Base-by-base conservation (phyloP, 1,284 basidiomycete genomes). In the Coniferiporia sulphurascens region DNA sequence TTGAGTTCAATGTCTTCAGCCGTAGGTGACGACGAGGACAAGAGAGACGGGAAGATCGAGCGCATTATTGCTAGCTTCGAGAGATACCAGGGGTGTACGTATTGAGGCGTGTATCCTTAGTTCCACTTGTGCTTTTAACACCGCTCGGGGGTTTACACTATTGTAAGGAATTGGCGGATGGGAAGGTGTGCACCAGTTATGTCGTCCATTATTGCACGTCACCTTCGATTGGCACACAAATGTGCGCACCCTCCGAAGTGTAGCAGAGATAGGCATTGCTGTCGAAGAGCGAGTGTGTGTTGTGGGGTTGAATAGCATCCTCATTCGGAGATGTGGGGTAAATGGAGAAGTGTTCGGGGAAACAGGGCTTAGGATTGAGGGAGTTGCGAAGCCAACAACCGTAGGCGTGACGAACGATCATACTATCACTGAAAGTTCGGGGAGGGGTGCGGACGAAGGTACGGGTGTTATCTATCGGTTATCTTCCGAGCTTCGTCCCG, bases 1-100 rank as follows among this genome's bases (percentile, higher is more conserved):
- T 71, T 73, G 35, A 71, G 48, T 5, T 50, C 55, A 34, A 63
- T 65, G 62, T 72, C 69, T 12, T 70, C 69, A 12, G 60, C 48
- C 49, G 69, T 65, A n/a, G 67, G 68, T 13, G 58, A 45, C 45
- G 58, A 58, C 52, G 43, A 63, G 58, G 58, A 56, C 48, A 48
- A 60, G 52, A 55, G 50, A 52, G 60, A 55, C 52, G 32, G 56
- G 44, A 22, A 61, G 52, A 58, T 45, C 63, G 36, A 63, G 56
- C 66, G 68, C 68, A 38, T 41, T 41, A 8, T 44, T n/a, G 43
- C 43, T 35, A 36, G 44, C 27, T 48, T 32, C 17, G 43, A 46
- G 36, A 17, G 46, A 17, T 59, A 44, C 44, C 22, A 35, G 19
- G 49, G 17, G 35, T 12, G 49, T 32, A 15, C 49, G 7, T 8